Evolutionary conservation across 2,329 filamentous ascomycete genomes (phyloP).

Genomic region (Aspergillus sp.): DNA sequence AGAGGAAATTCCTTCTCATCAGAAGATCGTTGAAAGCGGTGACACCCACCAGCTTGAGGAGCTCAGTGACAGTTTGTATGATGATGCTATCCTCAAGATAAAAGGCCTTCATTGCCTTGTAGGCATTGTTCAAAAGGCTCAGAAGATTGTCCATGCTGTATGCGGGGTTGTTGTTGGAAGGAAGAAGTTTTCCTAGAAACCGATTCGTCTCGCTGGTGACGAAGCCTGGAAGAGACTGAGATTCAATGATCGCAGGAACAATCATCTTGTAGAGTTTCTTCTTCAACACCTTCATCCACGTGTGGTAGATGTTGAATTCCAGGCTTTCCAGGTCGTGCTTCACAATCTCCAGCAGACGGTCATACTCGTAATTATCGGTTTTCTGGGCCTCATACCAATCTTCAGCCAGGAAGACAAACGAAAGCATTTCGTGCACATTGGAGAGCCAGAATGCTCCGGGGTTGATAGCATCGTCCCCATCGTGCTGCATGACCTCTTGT

Average conservation of each 20-base stretch:
- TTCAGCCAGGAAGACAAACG: constrained; percentile 97
- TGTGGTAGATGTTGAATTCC: constrained; percentile 99
- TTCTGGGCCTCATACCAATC: constrained; percentile 99
- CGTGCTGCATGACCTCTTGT: constrained; percentile 98
- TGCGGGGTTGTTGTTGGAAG: constrained; percentile 85
- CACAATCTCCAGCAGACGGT: constrained; percentile 94
- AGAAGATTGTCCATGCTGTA: constrained; percentile 99
- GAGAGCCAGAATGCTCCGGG: constrained; percentile 98
- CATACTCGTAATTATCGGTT: constrained; percentile 98
- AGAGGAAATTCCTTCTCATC: constrained; percentile 97
- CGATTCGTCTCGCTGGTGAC: constrained; percentile 98
- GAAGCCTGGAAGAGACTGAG: constrained; percentile 94
- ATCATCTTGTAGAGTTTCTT: constrained; percentile 99
- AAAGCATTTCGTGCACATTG: constrained; percentile 99
- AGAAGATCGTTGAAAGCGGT: constrained; percentile 98
- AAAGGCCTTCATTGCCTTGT: constrained; percentile 98
- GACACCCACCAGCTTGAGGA: constrained; percentile 88
- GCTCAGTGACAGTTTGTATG: constrained; percentile 90
- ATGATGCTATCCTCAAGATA: constrained; percentile 96
- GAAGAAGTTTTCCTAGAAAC: constrained; percentile 94
- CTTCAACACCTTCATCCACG: constrained; percentile 99
- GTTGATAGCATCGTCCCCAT: constrained; percentile 95
- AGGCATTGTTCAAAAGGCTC: constrained; percentile 92
- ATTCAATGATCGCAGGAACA: constrained; percentile 97
- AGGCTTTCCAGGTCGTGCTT: constrained; percentile 98